Evolutionary conservation across 768 basidiomycete species (phyloP).

Genomic region (Lyophyllum semitale): DNA sequence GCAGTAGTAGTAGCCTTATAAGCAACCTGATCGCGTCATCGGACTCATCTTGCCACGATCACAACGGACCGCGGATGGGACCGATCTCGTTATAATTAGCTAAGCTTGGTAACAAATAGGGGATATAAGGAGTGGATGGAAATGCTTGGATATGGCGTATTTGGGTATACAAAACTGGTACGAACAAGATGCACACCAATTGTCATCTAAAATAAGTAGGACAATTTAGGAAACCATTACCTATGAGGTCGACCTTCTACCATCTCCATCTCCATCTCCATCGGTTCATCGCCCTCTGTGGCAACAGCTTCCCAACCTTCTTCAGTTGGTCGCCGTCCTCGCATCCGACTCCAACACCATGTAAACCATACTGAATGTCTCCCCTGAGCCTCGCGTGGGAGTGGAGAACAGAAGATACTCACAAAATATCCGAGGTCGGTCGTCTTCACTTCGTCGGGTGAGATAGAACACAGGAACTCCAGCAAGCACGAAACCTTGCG

Average conservation of each 20-base stretch:
- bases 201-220: background rate
- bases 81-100: background rate
- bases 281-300: constrained; percentile 65
- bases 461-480: constrained; percentile 86
- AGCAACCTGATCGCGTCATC: constrained; percentile 19
- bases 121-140: too few species aligned
- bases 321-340: constrained; percentile 52
- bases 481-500: constrained; percentile 72
- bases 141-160: background rate
- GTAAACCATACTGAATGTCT: constrained; percentile 39
- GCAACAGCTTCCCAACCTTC: constrained; percentile 81
- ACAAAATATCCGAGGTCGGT: constrained; percentile 43
- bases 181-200: constrained; percentile 4
- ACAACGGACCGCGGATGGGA: constrained; percentile 1
- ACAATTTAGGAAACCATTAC: background rate
- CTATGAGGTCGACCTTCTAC: constrained; percentile 32
- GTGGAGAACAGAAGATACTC: constrained; percentile 24
- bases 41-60: constrained; percentile 6
- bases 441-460: constrained; percentile 55
- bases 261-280: constrained; percentile 81
- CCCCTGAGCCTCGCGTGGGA: constrained; percentile 11
- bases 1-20: constrained; percentile 11
- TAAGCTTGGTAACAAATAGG: too few species aligned
- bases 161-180: background rate
- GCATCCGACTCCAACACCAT: constrained; percentile 45